phyloP scores from a whole-genome alignment of 768 basidiomycete species.

The Boletus edulis region DNA sequence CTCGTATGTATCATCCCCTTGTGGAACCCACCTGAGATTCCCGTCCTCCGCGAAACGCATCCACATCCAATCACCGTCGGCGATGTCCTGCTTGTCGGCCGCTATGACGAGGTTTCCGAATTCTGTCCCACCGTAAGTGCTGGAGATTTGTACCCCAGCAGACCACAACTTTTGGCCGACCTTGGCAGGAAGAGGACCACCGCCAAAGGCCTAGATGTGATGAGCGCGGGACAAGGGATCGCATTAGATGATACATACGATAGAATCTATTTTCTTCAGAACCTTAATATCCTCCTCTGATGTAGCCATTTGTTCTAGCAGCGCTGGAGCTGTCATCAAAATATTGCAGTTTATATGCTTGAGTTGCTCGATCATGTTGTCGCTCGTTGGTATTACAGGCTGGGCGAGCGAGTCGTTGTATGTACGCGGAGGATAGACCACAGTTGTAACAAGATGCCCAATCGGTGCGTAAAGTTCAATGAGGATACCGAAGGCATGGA shows the following conservation, averaged over 20 bases:
- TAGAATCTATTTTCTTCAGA: neutral
- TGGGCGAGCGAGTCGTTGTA: neutral
- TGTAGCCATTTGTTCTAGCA: conserved; percentile 18
- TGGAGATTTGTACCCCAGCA: conserved; percentile 11
- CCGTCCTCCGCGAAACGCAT: conserved; percentile 10
- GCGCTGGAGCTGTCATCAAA: conserved; percentile 16
- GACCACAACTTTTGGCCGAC: conserved; percentile 12
- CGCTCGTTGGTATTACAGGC: conserved; percentile 15
- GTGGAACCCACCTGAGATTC: conserved; percentile 26
- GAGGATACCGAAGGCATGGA: conserved; percentile 37
- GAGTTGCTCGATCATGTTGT: conserved; percentile 17
- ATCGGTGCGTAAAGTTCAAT: conserved; percentile 33
- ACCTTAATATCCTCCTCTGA: neutral
- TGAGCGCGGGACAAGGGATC: neutral
- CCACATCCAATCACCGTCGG: conserved; percentile 17
- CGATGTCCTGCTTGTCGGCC: conserved; percentile 8
- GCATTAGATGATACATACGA: neutral
- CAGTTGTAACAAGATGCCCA: conserved; percentile 23
- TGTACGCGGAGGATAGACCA: conserved; percentile 33
- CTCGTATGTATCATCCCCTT: conserved; percentile 34
- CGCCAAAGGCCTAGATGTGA: conserved; percentile 4
- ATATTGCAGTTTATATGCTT: conserved; percentile 1
- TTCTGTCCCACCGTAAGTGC: conserved; percentile 20
- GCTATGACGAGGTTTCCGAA: conserved; percentile 5
- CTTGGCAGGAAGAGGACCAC: conserved; percentile 10